A percentile compares a stretch with the other conserved stretches of the same genome.
These are phyloP conservation scores for Petunia hybrid DNA, from an alignment of 305 asterid species.

Conservation along the genomic window DNA sequence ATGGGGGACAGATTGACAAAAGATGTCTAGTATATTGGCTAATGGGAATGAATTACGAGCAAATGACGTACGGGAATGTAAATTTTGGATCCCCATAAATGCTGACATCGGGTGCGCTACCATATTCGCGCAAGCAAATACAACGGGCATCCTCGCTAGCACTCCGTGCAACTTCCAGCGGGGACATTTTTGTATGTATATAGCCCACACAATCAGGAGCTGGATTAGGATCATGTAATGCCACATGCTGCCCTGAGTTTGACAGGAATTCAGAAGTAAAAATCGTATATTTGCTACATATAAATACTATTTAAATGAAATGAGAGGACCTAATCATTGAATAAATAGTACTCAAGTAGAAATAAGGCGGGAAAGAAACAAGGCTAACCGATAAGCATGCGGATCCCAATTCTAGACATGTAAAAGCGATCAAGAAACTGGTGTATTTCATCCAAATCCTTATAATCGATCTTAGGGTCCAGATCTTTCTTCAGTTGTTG, in stretches of 20 bases:
- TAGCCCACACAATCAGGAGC: conserved; percentile 88
- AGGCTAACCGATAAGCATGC: conserved; percentile 94
- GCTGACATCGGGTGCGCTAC: conserved; percentile 81
- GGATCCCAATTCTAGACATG: conserved; percentile 94
- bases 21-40: background rate
- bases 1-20: background rate
- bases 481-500: conserved; percentile 89
- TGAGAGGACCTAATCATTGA: background rate
- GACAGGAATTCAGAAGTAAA: conserved; percentile 32
- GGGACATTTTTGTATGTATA: conserved; percentile 96
- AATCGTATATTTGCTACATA: conserved; percentile 26
- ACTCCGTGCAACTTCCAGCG: conserved; percentile 76
- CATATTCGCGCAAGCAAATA: conserved; percentile 86
- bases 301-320: conserved; percentile 8
- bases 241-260: conserved; percentile 96
- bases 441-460: conserved; percentile 80
- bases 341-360: conserved; percentile 31
- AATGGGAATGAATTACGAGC: background rate
- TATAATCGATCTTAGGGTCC: conserved; percentile 57
- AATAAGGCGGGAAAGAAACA: conserved; percentile 14
- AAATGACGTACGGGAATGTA: conserved; percentile 77
- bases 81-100: conserved; percentile 91
- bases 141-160: conserved; percentile 95
- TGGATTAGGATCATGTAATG: conserved; percentile 90
- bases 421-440: conserved; percentile 93